phyloP scores from a whole-genome alignment of 345 rosid species.

The Cochlearia excelsa region DNA sequence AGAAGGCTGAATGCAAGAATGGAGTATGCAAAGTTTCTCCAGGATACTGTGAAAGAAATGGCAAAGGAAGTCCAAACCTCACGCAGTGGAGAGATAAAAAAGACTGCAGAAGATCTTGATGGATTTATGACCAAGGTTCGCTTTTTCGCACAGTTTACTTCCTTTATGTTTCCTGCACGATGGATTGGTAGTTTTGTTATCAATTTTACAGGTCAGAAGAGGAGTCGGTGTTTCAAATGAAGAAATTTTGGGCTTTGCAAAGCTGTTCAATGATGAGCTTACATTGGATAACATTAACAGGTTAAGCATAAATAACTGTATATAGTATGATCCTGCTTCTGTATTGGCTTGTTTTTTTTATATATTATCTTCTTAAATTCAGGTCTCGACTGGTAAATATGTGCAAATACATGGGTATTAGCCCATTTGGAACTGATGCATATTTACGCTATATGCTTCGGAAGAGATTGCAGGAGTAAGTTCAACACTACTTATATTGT shows the following conservation, averaged over 20 bases:
- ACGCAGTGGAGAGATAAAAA: conserved; percentile 75
- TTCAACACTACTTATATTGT: conserved; percentile 14
- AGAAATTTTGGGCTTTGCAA: conserved; percentile 94
- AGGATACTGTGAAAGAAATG: conserved; percentile 97
- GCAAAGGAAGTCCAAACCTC: conserved; percentile 94
- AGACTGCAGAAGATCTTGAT: conserved; percentile 95
- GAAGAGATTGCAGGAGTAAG: conserved; percentile 82
- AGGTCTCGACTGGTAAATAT: conserved; percentile 93
- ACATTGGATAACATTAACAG: conserved; percentile 97
- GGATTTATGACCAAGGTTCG: conserved; percentile 80
- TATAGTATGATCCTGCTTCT: conserved; percentile 2
- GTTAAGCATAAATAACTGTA: conserved; percentile 36
- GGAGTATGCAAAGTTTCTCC: conserved; percentile 96
- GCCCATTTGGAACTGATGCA: conserved; percentile 93
- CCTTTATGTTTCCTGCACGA: conserved; percentile 2
- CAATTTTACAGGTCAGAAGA: conserved; percentile 70
- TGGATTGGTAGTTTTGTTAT: conserved; percentile 21
- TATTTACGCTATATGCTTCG: conserved; percentile 93
- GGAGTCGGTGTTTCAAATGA: conserved; percentile 89
- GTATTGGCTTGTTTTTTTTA: conserved; percentile 15
- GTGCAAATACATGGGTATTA: conserved; percentile 99
- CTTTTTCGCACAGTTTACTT: background rate
- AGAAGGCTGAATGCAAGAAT: conserved; percentile 85
- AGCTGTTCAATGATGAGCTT: conserved; percentile 89
- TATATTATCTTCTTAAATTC: conserved; percentile 35